Percentiles rank a stretch among this genome's conserved stretches.
Conservation (phyloP, 176 grass and related monocot species). For the Ensete ventricosum region DNA sequence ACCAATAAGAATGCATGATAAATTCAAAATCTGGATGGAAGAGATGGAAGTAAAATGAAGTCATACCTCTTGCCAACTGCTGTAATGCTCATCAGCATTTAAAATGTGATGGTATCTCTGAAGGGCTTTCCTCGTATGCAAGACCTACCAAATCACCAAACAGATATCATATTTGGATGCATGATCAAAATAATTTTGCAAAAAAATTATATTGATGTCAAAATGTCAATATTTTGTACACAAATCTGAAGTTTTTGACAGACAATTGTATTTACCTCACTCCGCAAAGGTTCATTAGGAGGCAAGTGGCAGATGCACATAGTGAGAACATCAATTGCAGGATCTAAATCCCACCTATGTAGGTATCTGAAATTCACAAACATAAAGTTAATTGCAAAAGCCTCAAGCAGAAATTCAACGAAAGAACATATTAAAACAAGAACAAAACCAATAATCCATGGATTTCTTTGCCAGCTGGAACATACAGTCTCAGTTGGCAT, state of each 20-base stretch:
- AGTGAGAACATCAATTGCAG: constrained; percentile 71
- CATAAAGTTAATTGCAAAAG: constrained; percentile 9
- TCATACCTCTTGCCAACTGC: constrained; percentile 89
- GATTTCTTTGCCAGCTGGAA: neutral
- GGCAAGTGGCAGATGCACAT: constrained; percentile 92
- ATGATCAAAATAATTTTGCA: neutral
- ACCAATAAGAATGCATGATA: neutral
- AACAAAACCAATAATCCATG: neutral
- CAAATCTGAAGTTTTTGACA: neutral
- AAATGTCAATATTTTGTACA: neutral
- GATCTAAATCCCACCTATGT: constrained; percentile 72
- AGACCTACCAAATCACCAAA: constrained; percentile 29
- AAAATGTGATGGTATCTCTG: constrained; percentile 73
- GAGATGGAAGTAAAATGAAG: constrained; percentile 11
- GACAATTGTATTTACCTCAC: constrained; percentile 47
- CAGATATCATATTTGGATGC: neutral
- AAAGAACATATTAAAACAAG: neutral
- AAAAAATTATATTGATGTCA: neutral
- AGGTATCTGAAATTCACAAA: constrained; percentile 46
- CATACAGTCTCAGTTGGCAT: too few relatives aligned
- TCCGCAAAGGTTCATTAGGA: constrained; percentile 47
- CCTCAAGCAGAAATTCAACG: constrained; percentile 14
- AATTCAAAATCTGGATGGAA: constrained; percentile 7
- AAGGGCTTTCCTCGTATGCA: constrained; percentile 71
- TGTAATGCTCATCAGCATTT: constrained; percentile 64